Conservation (phyloP, 768 basidiomycete species). For the Clitopilus passeckerianus region DNA sequence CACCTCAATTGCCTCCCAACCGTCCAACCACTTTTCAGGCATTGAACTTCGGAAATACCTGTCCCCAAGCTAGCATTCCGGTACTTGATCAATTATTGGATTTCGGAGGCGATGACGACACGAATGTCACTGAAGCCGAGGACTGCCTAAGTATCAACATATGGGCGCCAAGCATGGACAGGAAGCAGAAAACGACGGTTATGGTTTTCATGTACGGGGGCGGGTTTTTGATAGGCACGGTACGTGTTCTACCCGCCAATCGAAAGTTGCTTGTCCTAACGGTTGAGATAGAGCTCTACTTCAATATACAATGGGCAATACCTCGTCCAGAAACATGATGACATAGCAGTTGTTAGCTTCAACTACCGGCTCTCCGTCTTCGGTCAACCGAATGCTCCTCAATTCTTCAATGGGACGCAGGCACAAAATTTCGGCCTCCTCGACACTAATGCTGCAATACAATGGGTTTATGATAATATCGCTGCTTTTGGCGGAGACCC, state of each 20-base stretch:
- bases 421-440: constrained; percentile 30
- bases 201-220: constrained; percentile 32
- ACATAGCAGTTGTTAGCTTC: constrained; percentile 25
- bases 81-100: constrained; percentile 13
- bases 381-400: constrained; percentile 29
- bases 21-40: constrained; percentile 15
- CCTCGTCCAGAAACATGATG: constrained; percentile 25
- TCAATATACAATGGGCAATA: constrained; percentile 19
- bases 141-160: constrained; percentile 27
- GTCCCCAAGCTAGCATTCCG: constrained; percentile 16
- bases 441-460: constrained; percentile 27
- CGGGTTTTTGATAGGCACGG: constrained; percentile 25
- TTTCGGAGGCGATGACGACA: constrained; percentile 12
- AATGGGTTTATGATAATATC: constrained; percentile 41
- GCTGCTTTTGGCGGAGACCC: constrained; percentile 31
- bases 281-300: constrained; percentile 16
- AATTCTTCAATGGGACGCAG: constrained; percentile 14
- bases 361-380: constrained; percentile 30
- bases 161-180: constrained; percentile 23
- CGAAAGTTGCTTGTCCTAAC: not conserved
- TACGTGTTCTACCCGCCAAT: constrained; percentile 7
- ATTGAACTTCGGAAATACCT: constrained; percentile 19
- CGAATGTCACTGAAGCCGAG: constrained; percentile 20
- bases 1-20: constrained; percentile 14
- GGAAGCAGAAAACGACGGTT: constrained; percentile 27